Conservation (phyloP, 2,329 filamentous ascomycete species). For the Elsinoe perseae region DNA sequence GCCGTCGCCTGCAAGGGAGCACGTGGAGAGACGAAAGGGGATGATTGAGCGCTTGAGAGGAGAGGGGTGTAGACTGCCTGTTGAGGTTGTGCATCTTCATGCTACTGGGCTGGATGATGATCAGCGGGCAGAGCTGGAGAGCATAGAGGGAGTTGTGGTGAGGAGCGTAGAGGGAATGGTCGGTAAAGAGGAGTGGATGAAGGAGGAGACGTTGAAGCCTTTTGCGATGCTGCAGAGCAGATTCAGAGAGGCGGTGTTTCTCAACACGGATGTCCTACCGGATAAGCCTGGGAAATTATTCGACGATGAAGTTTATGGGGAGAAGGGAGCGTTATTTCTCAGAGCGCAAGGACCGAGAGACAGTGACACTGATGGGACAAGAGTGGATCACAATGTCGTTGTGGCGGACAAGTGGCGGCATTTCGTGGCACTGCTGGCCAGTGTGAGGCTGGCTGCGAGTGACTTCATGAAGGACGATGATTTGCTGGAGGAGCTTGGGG, state of each 20-base stretch:
- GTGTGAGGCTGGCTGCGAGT: slow-evolving; percentile 1
- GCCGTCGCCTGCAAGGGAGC: not conserved
- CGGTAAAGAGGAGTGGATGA: not conserved
- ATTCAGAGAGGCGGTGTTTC: slow-evolving; percentile 7
- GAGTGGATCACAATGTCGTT: slow-evolving; percentile 4
- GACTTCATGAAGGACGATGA: slow-evolving; percentile 7
- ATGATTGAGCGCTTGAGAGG: not conserved
- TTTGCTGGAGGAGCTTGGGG: slow-evolving; percentile 3
- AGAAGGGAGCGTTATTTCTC: not conserved
- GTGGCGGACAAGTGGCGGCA: not conserved
- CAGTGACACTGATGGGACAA: not conserved
- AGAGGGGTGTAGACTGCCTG: not conserved
- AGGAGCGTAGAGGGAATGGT: not conserved
- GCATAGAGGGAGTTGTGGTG: not conserved
- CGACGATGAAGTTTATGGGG: not conserved
- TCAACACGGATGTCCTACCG: slow-evolving; percentile 1
- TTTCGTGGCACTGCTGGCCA: not conserved
- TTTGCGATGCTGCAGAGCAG: not conserved
- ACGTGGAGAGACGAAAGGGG: not conserved
- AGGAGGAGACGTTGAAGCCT: slow-evolving; percentile 3
- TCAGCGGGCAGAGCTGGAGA: not conserved
- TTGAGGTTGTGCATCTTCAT: not conserved
- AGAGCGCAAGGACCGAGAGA: slow-evolving; percentile 1
- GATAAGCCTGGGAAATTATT: slow-evolving; percentile 1
- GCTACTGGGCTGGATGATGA: not conserved